Conservation (phyloP, 2,329 filamentous ascomycete species). For the Botrytis squamosa region DNA sequence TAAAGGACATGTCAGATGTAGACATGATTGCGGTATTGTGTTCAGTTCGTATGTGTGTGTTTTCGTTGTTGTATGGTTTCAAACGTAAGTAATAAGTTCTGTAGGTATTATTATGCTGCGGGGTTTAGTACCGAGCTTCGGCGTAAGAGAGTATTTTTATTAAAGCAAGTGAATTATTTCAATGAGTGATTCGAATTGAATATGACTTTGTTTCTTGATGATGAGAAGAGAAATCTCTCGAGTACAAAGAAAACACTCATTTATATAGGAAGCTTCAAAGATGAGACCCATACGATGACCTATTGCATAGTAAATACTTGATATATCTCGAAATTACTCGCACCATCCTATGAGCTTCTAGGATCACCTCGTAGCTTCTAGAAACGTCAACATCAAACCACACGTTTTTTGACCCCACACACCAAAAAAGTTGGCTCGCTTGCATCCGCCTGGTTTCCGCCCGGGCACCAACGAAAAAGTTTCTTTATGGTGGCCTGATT, state of each 20-base stretch:
- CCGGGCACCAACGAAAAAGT: background rate
- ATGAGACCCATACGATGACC: conserved; percentile 10
- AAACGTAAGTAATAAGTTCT: background rate
- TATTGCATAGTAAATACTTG: conserved; percentile 9
- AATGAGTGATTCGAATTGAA: conserved; percentile 9
- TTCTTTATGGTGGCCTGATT: background rate
- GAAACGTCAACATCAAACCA: conserved; percentile 9
- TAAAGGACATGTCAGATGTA: conserved; percentile 78
- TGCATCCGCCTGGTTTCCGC: background rate
- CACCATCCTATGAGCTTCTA: background rate
- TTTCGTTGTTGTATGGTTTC: conserved; percentile 8
- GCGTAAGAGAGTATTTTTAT: background rate
- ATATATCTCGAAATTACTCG: conserved; percentile 11
- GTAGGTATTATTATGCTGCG: conserved; percentile 2
- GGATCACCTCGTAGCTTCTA: conserved; percentile 17
- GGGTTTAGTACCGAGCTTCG: conserved; percentile 5
- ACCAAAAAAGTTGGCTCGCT: conserved; percentile 10
- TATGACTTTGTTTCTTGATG: conserved; percentile 10
- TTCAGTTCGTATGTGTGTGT: conserved; percentile 27
- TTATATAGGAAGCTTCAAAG: conserved; percentile 12
- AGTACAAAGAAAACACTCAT: background rate
- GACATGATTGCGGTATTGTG: conserved; percentile 54
- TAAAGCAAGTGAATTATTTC: background rate
- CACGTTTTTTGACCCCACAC: conserved; percentile 6
- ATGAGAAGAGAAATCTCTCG: background rate